Base-by-base conservation (phyloP, 768 basidiomycete genomes). In the Boletus rubescentipes region DNA sequence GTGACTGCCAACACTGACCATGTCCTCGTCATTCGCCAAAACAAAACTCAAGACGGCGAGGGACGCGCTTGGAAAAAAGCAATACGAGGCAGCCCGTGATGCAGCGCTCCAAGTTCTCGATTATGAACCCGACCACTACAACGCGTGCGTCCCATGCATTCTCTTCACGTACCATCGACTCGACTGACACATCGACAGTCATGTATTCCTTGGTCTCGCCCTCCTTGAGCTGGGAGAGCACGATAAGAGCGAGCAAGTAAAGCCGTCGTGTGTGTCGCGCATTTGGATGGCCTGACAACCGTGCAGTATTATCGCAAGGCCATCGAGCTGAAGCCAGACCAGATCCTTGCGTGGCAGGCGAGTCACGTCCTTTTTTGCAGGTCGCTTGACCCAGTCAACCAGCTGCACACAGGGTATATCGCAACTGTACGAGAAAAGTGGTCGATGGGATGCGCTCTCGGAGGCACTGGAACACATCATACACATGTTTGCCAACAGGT, bases 301-400 rank as follows among this genome's bases (percentile, higher is more conserved):
- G 15, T 35, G 55, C 62, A 95, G 92, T 79, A 80, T 26, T 98
- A 96, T 68, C 79, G 77, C 40, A 88, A 82, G 60, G 96, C 95
- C 0, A 89, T 85, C 44, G 74, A 78, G 32, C 57, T 81, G n/a
- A 84, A 84, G 54, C 83, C 87, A 12, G 78, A 80, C 3, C 87
- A 91, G 62, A 72, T 79, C 2, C 77, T 95, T 16, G 95, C 93
- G 15, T 88, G 89, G 86, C 93, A 95, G 85, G 93, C 87, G 54
- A 31, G 77, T 65, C 18, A 12, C 11, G 6, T 55, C 26, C 8
- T 18, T 36, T 10, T 31, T 53, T 14, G 50, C 46, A 53, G 57
- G 55, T 16, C 64, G 21, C 35, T 37, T 57, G 49, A 20, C 38
- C 36, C 12, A 46, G 61, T 46, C 39, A 36, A 51, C 31, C 35